Evolutionary conservation across 768 basidiomycete genomes (phyloP), one percentile per base, ranked within the genome.

Genomic region (Sutorius australiensis): DNA sequence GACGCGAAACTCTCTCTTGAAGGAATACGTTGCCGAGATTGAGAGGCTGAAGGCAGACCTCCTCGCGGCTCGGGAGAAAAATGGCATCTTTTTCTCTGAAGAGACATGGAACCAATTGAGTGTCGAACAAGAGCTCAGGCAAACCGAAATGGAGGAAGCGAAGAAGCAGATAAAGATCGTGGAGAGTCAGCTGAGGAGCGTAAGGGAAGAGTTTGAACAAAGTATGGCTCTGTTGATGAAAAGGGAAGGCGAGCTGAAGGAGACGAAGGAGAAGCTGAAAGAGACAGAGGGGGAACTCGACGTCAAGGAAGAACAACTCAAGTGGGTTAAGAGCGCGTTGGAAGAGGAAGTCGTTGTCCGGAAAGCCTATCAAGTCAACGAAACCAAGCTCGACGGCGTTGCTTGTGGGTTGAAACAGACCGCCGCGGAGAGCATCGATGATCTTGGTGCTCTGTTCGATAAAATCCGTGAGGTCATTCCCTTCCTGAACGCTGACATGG

Each of bases 1-100:
- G 83, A 92, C 92, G 9, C 86, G 92, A 43, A 91, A 93, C 55
- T 84, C 92, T 1, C 82, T 98, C 45, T 73, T 99, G 42, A 94
- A 94, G 68, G 95, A 98, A 68, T 98, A 95, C 61, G 80, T 95
- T 36, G 83, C 79, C 12, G 97, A 98, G 70, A 97, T 98, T 42
- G 93, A 95, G 61, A 83, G 92, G 6, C 78, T 98, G 36, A 95
- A 95, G 67, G 83, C 84, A 0, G 95, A 98, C 60, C 76, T 95
- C 41, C 73, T 92, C 0, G 95, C 97, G 7, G 89, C 94, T 6
- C 80, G 95, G 34, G 94, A 97, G 71, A 95, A 95, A 78, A 94
- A 95, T 62, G 97, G 97, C 8, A 91, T 98, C 33, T 97, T 87
- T 69, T 87, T 98, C 68, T 87, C 92, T 0, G 84, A 91, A 61